phyloP scores from a whole-genome alignment of 2,329 filamentous ascomycete species.

The Magnaporthiopsis rhizophila region DNA sequence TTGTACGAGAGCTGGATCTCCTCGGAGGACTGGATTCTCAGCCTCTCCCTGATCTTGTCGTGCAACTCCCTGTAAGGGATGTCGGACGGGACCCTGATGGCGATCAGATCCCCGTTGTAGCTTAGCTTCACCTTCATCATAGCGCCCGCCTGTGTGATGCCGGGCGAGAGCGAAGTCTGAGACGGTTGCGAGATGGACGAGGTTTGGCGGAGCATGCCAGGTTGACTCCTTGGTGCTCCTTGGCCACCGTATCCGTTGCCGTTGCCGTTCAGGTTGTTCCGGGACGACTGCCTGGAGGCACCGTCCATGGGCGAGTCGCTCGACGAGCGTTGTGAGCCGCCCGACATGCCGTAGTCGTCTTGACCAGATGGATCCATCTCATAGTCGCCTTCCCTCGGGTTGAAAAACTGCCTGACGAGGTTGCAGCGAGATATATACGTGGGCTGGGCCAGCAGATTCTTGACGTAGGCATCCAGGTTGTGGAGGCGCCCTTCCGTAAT shows the following conservation, averaged over 20 bases:
- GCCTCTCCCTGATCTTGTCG: conserved; percentile 75
- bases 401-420: conserved; percentile 85
- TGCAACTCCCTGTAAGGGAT: conserved; percentile 71
- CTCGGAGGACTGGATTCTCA: conserved; percentile 64
- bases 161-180: conserved; percentile 47
- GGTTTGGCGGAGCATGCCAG: conserved; percentile 33
- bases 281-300: conserved; percentile 57
- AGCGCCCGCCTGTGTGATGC: conserved; percentile 35
- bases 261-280: conserved; percentile 53
- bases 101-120: conserved; percentile 85
- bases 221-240: conserved; percentile 34
- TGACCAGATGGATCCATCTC: conserved; percentile 69
- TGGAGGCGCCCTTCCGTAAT: conserved; percentile 90
- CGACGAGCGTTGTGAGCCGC: conserved; percentile 59
- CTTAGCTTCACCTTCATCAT: conserved; percentile 92
- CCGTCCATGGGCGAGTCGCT: conserved; percentile 52
- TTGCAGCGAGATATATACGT: conserved; percentile 76
- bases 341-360: conserved; percentile 71
- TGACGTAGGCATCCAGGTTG: conserved; percentile 92
- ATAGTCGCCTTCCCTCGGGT: conserved; percentile 82
- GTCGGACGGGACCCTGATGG: conserved; percentile 78
- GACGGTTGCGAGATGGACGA: conserved; percentile 44
- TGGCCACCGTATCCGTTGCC: conserved; percentile 41
- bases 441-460: conserved; percentile 77
- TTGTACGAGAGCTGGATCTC: conserved; percentile 75